phyloP scores from a whole-genome alignment of 768 basidiomycete genomes.

The Boletus subcaerulescens region DNA sequence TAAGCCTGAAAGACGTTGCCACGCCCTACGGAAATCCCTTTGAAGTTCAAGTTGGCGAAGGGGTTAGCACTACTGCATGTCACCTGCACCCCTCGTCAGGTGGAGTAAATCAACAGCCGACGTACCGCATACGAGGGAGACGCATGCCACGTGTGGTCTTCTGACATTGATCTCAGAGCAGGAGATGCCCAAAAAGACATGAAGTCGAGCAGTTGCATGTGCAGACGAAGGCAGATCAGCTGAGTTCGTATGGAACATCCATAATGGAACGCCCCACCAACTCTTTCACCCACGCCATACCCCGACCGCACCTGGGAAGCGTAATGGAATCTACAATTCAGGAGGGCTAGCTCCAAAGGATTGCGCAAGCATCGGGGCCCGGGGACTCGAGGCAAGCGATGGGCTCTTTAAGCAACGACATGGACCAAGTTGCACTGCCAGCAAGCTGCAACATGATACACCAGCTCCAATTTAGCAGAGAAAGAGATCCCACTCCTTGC shows the following conservation, averaged over 20 bases:
- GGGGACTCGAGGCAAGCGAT: no score
- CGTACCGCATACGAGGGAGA: background rate
- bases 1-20: background rate
- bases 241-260: background rate
- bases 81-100: background rate
- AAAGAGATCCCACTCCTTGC: no score
- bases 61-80: background rate
- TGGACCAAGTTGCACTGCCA: background rate
- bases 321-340: background rate
- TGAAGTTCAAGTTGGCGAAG: background rate
- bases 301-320: background rate
- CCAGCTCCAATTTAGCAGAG: no score
- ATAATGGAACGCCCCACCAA: background rate
- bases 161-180: background rate
- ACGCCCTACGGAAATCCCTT: background rate
- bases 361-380: background rate
- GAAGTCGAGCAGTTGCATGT: background rate
- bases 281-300: background rate
- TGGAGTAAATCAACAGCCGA: background rate
- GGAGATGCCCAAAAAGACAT: background rate
- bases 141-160: background rate
- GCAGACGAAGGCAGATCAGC: background rate
- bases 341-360: background rate
- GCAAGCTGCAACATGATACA: no score
- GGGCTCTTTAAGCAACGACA: background rate